Evolutionary conservation across 1,284 basidiomycete species (phyloP).

Genomic region (Tilletia horrida): DNA sequence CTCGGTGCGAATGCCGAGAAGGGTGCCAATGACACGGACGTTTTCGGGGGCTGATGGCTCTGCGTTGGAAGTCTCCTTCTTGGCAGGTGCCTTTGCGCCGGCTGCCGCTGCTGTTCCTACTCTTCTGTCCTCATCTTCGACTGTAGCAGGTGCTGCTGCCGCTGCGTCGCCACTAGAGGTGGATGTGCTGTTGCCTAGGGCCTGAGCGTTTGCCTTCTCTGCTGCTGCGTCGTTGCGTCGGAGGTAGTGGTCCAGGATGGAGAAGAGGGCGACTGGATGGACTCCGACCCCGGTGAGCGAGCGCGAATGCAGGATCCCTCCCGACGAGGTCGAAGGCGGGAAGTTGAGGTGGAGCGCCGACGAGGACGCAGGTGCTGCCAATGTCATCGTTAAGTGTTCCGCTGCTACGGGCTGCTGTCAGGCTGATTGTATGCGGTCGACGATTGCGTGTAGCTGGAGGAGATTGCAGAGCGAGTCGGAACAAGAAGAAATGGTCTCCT

Average conservation of each 20-base stretch:
- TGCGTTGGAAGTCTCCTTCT: not conserved
- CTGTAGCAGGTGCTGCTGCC: constrained; percentile 50
- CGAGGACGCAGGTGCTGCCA: constrained; percentile 32
- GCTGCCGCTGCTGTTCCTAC: not conserved
- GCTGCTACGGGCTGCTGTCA: too few relatives aligned
- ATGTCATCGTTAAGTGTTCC: constrained; percentile 2
- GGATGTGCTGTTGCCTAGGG: not conserved
- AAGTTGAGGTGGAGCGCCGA: constrained; percentile 53
- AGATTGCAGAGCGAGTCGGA: not conserved
- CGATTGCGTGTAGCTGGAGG: not conserved
- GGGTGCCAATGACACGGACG: constrained; percentile 89
- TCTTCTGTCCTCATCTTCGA: constrained; percentile 56
- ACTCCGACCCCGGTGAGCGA: constrained; percentile 50
- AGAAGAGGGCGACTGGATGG: constrained; percentile 67
- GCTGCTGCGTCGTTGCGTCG: constrained; percentile 66
- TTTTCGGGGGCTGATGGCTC: constrained; percentile 57
- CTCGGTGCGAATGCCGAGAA: constrained; percentile 80
- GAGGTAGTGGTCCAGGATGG: constrained; percentile 95
- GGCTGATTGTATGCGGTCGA: not conserved
- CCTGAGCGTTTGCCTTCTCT: constrained; percentile 13
- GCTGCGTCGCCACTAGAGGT: not conserved
- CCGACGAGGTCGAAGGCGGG: constrained; percentile 43
- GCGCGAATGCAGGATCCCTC: constrained; percentile 49
- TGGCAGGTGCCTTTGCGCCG: constrained; percentile 16
- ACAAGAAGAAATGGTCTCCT: not conserved